Base-by-base conservation (phyloP, 257 asterid genomes). In the Ocimum tenuiflorum region DNA sequence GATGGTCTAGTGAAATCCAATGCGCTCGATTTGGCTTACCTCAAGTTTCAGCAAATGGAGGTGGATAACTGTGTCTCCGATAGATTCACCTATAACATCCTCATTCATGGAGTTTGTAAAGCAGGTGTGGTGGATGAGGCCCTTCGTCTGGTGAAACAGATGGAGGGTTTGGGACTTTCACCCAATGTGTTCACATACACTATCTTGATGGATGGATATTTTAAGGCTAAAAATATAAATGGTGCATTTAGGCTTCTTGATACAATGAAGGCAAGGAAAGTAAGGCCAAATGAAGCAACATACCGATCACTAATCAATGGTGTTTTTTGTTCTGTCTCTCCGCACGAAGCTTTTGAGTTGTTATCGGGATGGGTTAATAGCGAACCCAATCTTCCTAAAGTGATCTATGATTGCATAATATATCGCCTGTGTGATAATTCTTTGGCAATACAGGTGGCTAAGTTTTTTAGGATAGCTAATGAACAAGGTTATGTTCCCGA, bases 31-130 rank as follows among this genome's bases (percentile, higher is more conserved):
- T 76, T 84, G 75, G 98, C 98, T 47, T 92, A 92, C 82, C 85
- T 92, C 8, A 92, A 92, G 80, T 92, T 89, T 75, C 97, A 92
- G 78, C 97, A 87, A 67, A 92, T 92, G 98, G 86, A 79, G 78
- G 94, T 81, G 62, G 97, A 92, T 81, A 80, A 74, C 49, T 89
- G 97, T 75, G 7, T 36, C 13, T 89, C 96, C 0, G 98, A 92
- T 79, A 82, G 95, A 76, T 92, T 81, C 66, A 92, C 97, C 0
- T 92, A 89, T 77, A 92, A 89, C 69, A 87, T 84, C 54, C 91
- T 92, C 69, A 84, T 92, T 65, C 89, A 92, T 49, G 98, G 98
- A 66, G 98, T 92, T 70, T 92, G 94, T 75, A 87, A 87, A 80
- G 89, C 79, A 41, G 95, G 95, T 60, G 86, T 92, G 38, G 75